A percentile compares a stretch with the other conserved stretches of the same genome.
Conservation (phyloP, 805 yeast species). For the Wickerhamiella allomyrinae region DNA sequence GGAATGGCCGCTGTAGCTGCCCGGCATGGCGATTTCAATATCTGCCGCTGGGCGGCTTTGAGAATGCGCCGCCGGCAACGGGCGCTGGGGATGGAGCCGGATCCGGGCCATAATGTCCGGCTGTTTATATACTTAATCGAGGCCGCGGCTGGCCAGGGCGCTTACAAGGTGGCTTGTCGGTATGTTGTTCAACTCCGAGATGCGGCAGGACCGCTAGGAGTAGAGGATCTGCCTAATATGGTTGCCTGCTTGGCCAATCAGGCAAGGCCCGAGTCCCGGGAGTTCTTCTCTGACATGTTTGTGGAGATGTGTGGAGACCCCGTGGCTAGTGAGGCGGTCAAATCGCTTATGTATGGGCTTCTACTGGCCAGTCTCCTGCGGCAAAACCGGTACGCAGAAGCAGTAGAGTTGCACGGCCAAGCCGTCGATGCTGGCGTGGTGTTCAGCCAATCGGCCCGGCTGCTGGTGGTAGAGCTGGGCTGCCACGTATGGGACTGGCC, state of each 20-base stretch:
- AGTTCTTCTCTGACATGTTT: conserved; percentile 7
- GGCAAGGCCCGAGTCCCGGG: neutral
- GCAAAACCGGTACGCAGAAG: neutral
- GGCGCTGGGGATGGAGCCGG: conserved; percentile 5
- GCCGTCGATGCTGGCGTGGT: neutral
- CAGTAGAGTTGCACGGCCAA: neutral
- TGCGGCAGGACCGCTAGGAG: conserved; percentile 10
- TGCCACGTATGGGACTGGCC: neutral
- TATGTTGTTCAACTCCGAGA: conserved; percentile 16
- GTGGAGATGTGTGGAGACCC: conserved; percentile 10
- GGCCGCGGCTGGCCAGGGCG: conserved; percentile 13
- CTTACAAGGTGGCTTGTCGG: conserved; percentile 9
- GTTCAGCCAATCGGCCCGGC: neutral
- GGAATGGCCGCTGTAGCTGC: conserved; percentile 19
- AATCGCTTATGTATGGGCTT: conserved; percentile 17
- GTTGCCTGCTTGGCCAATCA: conserved; percentile 9
- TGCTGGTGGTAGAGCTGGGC: neutral
- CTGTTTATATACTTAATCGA: conserved; percentile 15
- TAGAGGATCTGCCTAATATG: conserved; percentile 16
- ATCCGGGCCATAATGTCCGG: conserved; percentile 3
- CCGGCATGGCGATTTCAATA: conserved; percentile 16
- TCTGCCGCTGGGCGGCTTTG: conserved; percentile 22
- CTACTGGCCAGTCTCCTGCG: conserved; percentile 8
- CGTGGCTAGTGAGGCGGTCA: conserved; percentile 8
- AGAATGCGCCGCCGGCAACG: conserved; percentile 18